A percentile compares a stretch with the other conserved stretches of the same genome.
These are phyloP conservation scores for Aspergillus aculeatinus DNA, from an alignment of 2,329 filamentous ascomycete genomes.

Conservation along the genomic window DNA sequence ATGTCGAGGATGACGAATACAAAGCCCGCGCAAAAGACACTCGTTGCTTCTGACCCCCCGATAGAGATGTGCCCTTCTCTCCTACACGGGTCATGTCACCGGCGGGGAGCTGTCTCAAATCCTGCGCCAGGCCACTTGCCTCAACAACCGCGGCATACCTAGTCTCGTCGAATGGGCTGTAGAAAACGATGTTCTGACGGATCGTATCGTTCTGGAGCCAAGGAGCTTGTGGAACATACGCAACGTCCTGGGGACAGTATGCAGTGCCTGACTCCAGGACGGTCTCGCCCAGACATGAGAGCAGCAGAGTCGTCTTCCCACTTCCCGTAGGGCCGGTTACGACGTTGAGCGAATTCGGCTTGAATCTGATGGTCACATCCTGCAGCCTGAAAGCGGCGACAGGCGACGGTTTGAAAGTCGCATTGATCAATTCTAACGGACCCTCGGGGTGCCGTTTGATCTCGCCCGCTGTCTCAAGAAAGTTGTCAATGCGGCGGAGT, in stretches of 20 bases:
- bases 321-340: slow-evolving; percentile 56
- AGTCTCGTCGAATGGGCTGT: slow-evolving; percentile 53
- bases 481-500: slow-evolving; percentile 55
- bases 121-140: slow-evolving; percentile 58
- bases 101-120: slow-evolving; percentile 56
- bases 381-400: slow-evolving; percentile 52
- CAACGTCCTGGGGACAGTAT: slow-evolving; percentile 54
- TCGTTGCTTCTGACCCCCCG: slow-evolving; percentile 63
- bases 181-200: slow-evolving; percentile 64
- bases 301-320: slow-evolving; percentile 58
- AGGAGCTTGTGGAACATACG: slow-evolving; percentile 59
- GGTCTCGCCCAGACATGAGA: slow-evolving; percentile 28
- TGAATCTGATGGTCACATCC: slow-evolving; percentile 47
- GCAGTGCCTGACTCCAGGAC: slow-evolving; percentile 24
- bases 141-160: slow-evolving; percentile 62
- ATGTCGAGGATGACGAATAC: slow-evolving; percentile 56
- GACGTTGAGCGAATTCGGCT: slow-evolving; percentile 56
- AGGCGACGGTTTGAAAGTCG: slow-evolving; percentile 52
- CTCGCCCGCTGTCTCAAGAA: slow-evolving; percentile 54
- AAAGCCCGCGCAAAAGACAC: slow-evolving; percentile 59
- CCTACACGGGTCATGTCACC: slow-evolving; percentile 62
- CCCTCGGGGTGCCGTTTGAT: slow-evolving; percentile 52
- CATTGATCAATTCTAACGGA: slow-evolving; percentile 48
- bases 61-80: slow-evolving; percentile 63
- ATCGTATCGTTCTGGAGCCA: slow-evolving; percentile 68